Conservation (phyloP, 2,329 filamentous ascomycete genomes). For the Penicillium vulpinum region DNA sequence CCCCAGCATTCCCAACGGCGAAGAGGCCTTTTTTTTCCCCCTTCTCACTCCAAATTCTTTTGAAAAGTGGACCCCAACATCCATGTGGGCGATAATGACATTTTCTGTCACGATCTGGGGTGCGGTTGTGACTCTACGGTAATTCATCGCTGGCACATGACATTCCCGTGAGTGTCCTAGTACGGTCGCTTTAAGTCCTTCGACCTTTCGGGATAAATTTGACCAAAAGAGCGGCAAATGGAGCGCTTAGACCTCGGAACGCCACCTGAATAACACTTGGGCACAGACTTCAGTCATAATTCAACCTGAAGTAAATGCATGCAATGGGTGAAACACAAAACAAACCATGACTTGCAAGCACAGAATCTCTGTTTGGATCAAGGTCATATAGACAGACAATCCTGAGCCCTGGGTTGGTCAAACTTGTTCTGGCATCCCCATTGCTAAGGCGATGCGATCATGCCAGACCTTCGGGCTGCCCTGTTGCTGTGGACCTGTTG, state of each 20-base stretch:
- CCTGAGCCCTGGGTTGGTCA: background rate
- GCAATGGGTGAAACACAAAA: background rate
- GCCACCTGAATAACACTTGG: background rate
- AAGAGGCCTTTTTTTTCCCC: conserved; percentile 11
- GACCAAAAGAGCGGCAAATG: background rate
- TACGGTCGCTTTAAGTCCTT: background rate
- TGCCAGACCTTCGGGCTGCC: background rate
- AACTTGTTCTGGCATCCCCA: background rate
- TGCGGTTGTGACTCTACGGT: background rate
- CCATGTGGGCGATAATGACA: conserved; percentile 1
- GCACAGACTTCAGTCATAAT: too few relatives aligned
- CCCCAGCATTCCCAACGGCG: conserved; percentile 12
- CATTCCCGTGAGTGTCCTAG: background rate
- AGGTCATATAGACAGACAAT: background rate
- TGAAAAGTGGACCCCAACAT: background rate
- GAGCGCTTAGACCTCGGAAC: background rate
- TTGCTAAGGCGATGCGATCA: conserved; percentile 2
- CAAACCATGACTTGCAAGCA: background rate
- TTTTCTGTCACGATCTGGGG: background rate
- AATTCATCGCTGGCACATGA: background rate
- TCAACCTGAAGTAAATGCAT: background rate
- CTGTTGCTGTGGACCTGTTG: background rate
- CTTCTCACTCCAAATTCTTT: background rate
- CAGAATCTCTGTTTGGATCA: background rate
- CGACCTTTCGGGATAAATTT: background rate